phyloP scores from a whole-genome alignment of 805 yeast species.

The Ogataea trehaloabstinens region DNA sequence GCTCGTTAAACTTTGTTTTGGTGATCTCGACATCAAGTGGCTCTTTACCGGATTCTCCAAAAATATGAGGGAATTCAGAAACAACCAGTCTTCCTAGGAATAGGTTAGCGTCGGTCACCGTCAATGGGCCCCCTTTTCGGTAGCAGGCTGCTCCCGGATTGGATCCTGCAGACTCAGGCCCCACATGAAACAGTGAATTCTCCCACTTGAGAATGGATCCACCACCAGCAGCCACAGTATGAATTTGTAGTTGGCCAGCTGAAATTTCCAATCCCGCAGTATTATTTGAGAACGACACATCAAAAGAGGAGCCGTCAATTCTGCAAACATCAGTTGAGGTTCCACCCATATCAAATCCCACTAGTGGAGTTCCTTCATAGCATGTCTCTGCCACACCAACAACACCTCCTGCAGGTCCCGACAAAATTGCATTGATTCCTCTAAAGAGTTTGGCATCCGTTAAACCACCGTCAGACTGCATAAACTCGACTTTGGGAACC shows the following conservation, averaged over 20 bases:
- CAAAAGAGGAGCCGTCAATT: too few relatives aligned
- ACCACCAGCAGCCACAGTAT: conserved; percentile 16
- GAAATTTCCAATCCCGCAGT: conserved; percentile 38
- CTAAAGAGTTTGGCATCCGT: conserved; percentile 82
- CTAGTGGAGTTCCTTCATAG: conserved; percentile 41
- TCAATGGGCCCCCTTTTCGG: conserved; percentile 45
- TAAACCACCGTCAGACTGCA: conserved; percentile 97
- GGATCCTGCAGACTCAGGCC: conserved; percentile 45
- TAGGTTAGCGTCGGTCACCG: conserved; percentile 45
- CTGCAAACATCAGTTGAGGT: too few relatives aligned
- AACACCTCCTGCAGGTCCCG: conserved; percentile 98
- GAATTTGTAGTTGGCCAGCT: conserved; percentile 36
- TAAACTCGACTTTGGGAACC: conserved; percentile 68
- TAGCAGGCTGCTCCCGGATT: conserved; percentile 49
- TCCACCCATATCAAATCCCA: conserved; percentile 37
- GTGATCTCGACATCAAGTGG: conserved; percentile 35
- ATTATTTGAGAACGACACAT: too few relatives aligned
- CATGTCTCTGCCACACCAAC: conserved; percentile 90
- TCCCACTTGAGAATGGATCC: conserved; percentile 32
- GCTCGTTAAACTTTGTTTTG: conserved; percentile 33
- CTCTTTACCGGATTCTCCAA: conserved; percentile 42
- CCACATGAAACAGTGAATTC: conserved; percentile 39
- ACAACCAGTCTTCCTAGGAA: conserved; percentile 40
- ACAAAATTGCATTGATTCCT: conserved; percentile 82
- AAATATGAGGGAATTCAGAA: conserved; percentile 41